These are phyloP conservation scores for Alliaria petiolata DNA, from an alignment of 345 rosid genomes.

Conservation along the genomic window DNA sequence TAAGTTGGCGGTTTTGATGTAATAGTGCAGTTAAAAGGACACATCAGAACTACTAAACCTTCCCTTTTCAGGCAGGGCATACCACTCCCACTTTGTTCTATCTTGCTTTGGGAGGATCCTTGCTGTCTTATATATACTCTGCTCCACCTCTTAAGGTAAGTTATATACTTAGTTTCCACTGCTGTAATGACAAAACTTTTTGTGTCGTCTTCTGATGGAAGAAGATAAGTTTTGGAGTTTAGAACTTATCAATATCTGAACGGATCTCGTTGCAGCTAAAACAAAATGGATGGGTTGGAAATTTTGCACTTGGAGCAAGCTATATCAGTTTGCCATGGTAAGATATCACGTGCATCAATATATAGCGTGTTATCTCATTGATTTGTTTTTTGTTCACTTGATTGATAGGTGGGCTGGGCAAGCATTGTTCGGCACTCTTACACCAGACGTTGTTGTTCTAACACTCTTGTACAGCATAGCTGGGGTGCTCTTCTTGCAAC, in stretches of 20 bases:
- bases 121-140: constrained; percentile 90
- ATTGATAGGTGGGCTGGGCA: constrained; percentile 97
- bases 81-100: constrained; percentile 63
- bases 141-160: constrained; percentile 97
- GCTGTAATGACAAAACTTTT: background rate
- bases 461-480: constrained; percentile 96
- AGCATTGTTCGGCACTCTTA: constrained; percentile 94
- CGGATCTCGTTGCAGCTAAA: constrained; percentile 61
- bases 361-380: background rate
- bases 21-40: background rate
- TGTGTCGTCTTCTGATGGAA: background rate
- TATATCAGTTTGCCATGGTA: constrained; percentile 98
- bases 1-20: constrained; percentile 37
- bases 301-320: constrained; percentile 93
- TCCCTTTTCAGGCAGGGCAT: constrained; percentile 78
- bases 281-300: constrained; percentile 99
- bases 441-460: constrained; percentile 85
- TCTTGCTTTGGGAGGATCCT: constrained; percentile 97
- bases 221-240: constrained; percentile 17
- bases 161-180: background rate
- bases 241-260: background rate
- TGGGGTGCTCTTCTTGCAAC: constrained; percentile 59
- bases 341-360: constrained; percentile 7
- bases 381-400: background rate
- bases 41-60: background rate